Evolutionary conservation across 2,329 filamentous ascomycete genomes (phyloP).

Genomic region (Talaromyces sp.): DNA sequence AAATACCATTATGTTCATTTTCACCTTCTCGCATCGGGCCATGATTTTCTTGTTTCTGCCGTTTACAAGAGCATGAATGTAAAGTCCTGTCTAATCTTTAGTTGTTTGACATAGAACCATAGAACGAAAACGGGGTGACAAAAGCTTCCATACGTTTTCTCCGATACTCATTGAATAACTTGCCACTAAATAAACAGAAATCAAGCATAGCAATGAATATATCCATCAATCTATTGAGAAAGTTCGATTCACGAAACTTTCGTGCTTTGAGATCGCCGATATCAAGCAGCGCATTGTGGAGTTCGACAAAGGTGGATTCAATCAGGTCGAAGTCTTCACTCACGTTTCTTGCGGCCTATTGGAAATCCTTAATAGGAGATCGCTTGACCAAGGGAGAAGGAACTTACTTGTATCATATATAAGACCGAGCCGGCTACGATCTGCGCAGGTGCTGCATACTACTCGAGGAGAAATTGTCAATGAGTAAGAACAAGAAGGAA

Average conservation of each 20-base stretch:
- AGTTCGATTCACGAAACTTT: constrained; percentile 4
- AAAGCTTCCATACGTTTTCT: not conserved
- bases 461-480: not conserved
- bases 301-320: not conserved
- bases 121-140: not conserved
- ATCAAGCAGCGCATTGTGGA: constrained; percentile 2
- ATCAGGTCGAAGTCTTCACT: constrained; percentile 3
- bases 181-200: not conserved
- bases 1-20: constrained; percentile 4
- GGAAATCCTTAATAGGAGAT: not conserved
- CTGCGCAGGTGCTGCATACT: constrained; percentile 1
- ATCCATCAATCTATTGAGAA: constrained; percentile 1
- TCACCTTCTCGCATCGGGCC: constrained; percentile 3
- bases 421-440: not conserved
- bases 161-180: not conserved
- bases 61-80: not conserved
- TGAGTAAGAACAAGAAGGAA: not conserved
- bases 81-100: not conserved
- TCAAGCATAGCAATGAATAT: constrained; percentile 6
- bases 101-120: not conserved
- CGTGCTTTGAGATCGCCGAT: not conserved
- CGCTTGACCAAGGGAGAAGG: not conserved
- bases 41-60: constrained; percentile 7
- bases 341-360: constrained; percentile 1
- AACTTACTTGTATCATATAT: constrained; percentile 1